phyloP scores from a whole-genome alignment of 1,139 yeast genomes.

The Taphrina pruni region DNA sequence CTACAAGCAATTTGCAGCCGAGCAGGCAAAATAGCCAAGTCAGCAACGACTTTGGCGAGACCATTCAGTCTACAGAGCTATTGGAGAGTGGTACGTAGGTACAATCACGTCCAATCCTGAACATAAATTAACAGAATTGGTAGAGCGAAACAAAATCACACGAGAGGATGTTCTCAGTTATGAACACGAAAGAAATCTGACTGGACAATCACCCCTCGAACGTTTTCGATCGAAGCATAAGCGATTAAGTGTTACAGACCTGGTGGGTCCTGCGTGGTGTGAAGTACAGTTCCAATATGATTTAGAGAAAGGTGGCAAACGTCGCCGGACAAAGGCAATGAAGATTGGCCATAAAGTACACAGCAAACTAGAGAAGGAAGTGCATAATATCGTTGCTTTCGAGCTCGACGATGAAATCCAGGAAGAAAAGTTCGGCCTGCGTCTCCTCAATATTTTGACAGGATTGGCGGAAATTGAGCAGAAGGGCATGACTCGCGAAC shows the following conservation, averaged over 20 bases:
- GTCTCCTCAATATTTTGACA: conserved; percentile 41
- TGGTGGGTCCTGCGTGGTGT: conserved; percentile 41
- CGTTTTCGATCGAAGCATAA: conserved; percentile 21
- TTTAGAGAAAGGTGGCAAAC: conserved; percentile 29
- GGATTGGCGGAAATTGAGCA: conserved; percentile 41
- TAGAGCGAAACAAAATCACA: conserved; percentile 16
- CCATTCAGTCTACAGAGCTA: background rate
- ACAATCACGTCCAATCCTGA: background rate
- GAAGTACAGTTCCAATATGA: conserved; percentile 35
- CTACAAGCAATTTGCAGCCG: background rate
- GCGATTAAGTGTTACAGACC: conserved; percentile 45
- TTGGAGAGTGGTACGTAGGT: conserved; percentile 27
- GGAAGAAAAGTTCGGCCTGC: conserved; percentile 45
- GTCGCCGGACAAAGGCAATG: conserved; percentile 44
- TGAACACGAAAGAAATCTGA: conserved; percentile 4
- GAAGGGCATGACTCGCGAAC: conserved; percentile 42
- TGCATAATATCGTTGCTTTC: conserved; percentile 33
- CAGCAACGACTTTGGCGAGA: background rate
- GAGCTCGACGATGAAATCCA: conserved; percentile 35
- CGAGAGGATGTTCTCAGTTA: conserved; percentile 14
- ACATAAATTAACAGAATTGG: background rate
- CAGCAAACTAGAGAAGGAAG: conserved; percentile 42
- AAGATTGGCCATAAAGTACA: conserved; percentile 45
- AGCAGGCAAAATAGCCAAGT: background rate
- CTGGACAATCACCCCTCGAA: conserved; percentile 13